phyloP scores from a whole-genome alignment of 2,329 filamentous ascomycete species.

The Calonectria henricotiae region DNA sequence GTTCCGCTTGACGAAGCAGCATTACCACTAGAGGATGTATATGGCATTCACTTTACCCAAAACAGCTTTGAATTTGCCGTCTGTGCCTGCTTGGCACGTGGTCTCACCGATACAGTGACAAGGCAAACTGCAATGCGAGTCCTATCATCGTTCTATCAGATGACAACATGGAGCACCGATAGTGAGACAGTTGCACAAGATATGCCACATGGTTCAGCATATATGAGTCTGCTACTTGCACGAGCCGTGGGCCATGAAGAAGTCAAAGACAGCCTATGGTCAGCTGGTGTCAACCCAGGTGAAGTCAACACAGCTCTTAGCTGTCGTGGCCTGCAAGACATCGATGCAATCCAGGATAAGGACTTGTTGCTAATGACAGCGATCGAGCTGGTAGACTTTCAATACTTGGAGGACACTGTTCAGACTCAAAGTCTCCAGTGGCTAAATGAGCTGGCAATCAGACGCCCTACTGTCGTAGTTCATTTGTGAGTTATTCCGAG shows the following conservation, averaged over 20 bases:
- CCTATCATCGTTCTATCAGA: constrained; percentile 72
- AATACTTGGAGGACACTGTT: constrained; percentile 74
- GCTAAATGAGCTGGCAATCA: constrained; percentile 72
- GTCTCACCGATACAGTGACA: constrained; percentile 75
- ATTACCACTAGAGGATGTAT: constrained; percentile 75
- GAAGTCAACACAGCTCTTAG: constrained; percentile 52
- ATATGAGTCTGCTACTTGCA: constrained; percentile 74
- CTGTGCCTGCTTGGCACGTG: constrained; percentile 76
- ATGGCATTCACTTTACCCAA: constrained; percentile 76
- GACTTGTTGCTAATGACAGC: constrained; percentile 76
- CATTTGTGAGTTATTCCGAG: constrained; percentile 66
- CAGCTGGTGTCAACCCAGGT: constrained; percentile 68
- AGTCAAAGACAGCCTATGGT: constrained; percentile 75
- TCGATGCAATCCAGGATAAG: constrained; percentile 71
- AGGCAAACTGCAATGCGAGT: constrained; percentile 73
- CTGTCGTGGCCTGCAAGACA: constrained; percentile 51
- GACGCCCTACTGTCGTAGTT: constrained; percentile 71
- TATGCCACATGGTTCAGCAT: constrained; percentile 66
- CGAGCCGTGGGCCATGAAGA: constrained; percentile 73
- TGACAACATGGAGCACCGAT: constrained; percentile 53
- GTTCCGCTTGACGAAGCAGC: constrained; percentile 75
- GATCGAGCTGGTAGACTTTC: constrained; percentile 78
- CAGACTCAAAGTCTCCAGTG: constrained; percentile 74
- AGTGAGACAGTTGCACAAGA: constrained; percentile 38
- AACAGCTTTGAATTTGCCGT: constrained; percentile 80